Base-by-base conservation (phyloP, 805 yeast genomes). In the Monosporozyma aerobia region DNA sequence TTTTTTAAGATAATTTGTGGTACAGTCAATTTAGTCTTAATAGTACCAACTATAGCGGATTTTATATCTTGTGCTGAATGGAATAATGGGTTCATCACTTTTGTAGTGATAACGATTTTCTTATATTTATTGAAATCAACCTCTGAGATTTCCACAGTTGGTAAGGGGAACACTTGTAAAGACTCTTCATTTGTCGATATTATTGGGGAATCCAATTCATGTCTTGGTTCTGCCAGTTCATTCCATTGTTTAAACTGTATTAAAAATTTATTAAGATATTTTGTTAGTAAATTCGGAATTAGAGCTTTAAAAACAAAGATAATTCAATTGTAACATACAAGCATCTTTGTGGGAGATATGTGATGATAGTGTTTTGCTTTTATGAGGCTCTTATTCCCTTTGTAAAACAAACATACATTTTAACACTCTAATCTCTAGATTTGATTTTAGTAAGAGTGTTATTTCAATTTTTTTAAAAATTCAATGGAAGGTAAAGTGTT, bases 221-320 rank as follows among this genome's bases (percentile, higher is more conserved):
- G 82, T 56, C 82, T 74, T 33, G 81, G 79, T 27, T 70, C 68
- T 41, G 68, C 71, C n/a, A 61, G 57, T 16, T 75, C 78, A 52
- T 67, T 65, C 75, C 78, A 73, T 55, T 78, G 82, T 74, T 78
- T 78, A 51, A 78, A 74, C 77, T 73, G 49, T 39, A 7, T 40
- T 40, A 8, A 44, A 19, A 51, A 44, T 29, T 19, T 35, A n/a
- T 32, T 3, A 6, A 13, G 19, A 16, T 3, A n/a, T 25, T n/a
- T 1, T 39, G 50, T 47, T 39, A 47, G 50, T 47, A 47, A 35
- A 35, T 32, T 22, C 7, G 29, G 2, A 13, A 43, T n/a, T 19
- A 3, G 27, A 19, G 19, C n/a, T 19, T 39, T 19, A 10, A 22
- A 19, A 40, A 19, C 27, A 2, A 16, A 16, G 13, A 35, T 16